phyloP scores from a whole-genome alignment of 1,284 basidiomycete genomes.

The Ceraceosorus guamensis region DNA sequence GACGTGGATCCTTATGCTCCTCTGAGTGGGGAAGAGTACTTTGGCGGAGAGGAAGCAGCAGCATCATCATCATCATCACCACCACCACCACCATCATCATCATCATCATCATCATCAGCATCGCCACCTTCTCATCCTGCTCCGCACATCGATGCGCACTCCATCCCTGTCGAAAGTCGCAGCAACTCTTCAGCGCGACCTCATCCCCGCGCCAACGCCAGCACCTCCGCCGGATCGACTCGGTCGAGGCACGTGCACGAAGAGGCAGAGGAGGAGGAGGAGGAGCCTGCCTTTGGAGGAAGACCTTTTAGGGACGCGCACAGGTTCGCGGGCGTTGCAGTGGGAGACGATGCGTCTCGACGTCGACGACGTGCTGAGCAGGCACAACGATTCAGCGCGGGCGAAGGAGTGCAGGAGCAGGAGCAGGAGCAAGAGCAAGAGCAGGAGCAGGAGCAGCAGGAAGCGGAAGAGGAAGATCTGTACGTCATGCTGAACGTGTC shows the following conservation, averaged over 20 bases:
- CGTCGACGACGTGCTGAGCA: neutral
- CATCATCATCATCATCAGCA: slow-evolving; percentile 2
- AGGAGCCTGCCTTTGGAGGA: neutral
- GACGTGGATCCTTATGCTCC: slow-evolving; percentile 4
- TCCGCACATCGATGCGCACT: neutral
- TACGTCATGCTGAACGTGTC: slow-evolving; percentile 60
- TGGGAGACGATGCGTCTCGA: neutral
- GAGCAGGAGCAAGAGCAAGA: slow-evolving; percentile 4
- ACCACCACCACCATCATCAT: neutral
- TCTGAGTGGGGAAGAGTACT: slow-evolving; percentile 1
- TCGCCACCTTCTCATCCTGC: neutral
- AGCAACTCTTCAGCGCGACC: neutral
- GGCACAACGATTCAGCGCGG: neutral
- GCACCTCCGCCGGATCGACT: no score
- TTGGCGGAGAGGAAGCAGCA: neutral
- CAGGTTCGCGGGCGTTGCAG: neutral
- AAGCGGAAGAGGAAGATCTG: slow-evolving; percentile 23
- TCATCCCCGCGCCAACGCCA: no score
- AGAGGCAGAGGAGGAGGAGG: neutral
- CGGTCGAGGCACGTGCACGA: neutral
- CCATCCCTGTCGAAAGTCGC: neutral
- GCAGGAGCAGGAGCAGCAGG: slow-evolving; percentile 3
- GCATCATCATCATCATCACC: slow-evolving; percentile 3
- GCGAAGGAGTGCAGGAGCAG: neutral
- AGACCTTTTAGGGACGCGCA: neutral